Percentiles rank a stretch among this genome's conserved stretches.
phyloP scores from a whole-genome alignment of 495 filamentous ascomycete genomes.

The Rostrohypoxylon terebratum region DNA sequence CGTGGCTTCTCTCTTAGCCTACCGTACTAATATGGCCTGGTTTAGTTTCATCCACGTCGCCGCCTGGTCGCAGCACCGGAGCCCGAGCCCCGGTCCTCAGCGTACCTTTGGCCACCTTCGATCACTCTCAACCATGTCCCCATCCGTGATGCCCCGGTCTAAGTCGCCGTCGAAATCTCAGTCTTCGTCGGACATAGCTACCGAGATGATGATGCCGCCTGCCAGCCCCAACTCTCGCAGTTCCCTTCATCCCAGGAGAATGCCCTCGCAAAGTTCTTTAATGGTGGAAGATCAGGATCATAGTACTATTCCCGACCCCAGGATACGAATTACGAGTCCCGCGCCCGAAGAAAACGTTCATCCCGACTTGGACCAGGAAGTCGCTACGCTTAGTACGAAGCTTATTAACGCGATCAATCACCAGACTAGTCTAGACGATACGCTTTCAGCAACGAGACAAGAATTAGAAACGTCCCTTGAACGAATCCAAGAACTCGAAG shows the following conservation, averaged over 20 bases:
- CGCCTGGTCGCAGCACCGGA: constrained; percentile 63
- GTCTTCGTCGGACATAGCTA: constrained; percentile 46
- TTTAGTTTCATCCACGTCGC: constrained; percentile 63
- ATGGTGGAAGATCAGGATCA: constrained; percentile 61
- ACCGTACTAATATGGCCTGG: constrained; percentile 49
- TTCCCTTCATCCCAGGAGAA: constrained; percentile 50
- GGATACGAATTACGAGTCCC: constrained; percentile 57
- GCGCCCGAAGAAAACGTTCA: constrained; percentile 57
- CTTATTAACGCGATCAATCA: constrained; percentile 97
- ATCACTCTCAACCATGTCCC: constrained; percentile 61
- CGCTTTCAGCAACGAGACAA: constrained; percentile 80
- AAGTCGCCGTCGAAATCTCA: constrained; percentile 47
- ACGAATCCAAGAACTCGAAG: constrained; percentile 75
- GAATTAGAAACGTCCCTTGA: constrained; percentile 82
- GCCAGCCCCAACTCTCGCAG: constrained; percentile 29
- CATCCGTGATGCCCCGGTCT: constrained; percentile 50
- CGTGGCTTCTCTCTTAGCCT: background rate
- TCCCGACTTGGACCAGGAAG: constrained; percentile 87
- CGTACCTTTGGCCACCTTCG: constrained; percentile 60
- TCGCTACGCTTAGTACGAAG: constrained; percentile 91
- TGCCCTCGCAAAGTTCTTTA: constrained; percentile 47
- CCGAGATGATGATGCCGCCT: constrained; percentile 44
- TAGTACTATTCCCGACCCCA: constrained; percentile 63
- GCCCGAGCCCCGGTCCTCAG: constrained; percentile 49
- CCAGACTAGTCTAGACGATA: constrained; percentile 93